Percentiles rank a stretch among this genome's conserved stretches.
Conservation (phyloP, 805 yeast species). For the Yamadazyma paraphyllophila region DNA sequence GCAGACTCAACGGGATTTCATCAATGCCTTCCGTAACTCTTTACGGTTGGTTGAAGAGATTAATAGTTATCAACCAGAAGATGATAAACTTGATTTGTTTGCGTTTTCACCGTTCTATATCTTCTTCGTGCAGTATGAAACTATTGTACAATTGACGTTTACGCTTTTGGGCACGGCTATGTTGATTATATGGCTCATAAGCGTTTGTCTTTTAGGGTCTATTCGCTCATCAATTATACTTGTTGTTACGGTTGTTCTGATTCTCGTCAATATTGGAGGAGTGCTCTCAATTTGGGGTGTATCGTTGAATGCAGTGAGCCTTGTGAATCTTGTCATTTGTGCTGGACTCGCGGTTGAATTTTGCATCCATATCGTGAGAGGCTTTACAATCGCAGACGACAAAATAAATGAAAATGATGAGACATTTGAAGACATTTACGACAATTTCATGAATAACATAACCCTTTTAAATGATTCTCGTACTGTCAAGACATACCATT, state of each 20-base stretch:
- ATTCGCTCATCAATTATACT: slow-evolving; percentile 56
- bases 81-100: slow-evolving; percentile 53
- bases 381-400: slow-evolving; percentile 47
- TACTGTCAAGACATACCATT: slow-evolving; percentile 45
- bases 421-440: slow-evolving; percentile 10
- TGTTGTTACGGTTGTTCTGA: slow-evolving; percentile 56
- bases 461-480: slow-evolving; percentile 4
- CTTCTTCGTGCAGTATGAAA: slow-evolving; percentile 83
- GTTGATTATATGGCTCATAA: slow-evolving; percentile 48
- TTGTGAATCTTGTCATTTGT: slow-evolving; percentile 90
- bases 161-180: slow-evolving; percentile 53
- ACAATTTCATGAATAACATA: slow-evolving; percentile 11
- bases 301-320: slow-evolving; percentile 80
- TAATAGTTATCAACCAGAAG: slow-evolving; percentile 31
- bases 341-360: slow-evolving; percentile 93
- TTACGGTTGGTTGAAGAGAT: slow-evolving; percentile 62
- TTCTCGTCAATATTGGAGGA: slow-evolving; percentile 74
- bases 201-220: slow-evolving; percentile 66
- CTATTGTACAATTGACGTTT: slow-evolving; percentile 60
- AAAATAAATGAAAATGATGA: slow-evolving; percentile 6
- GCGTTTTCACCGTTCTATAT: slow-evolving; percentile 94
- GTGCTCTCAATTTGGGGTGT: slow-evolving; percentile 73
- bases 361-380: slow-evolving; percentile 81
- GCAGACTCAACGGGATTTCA: slow-evolving; percentile 80
- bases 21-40: slow-evolving; percentile 72